Evolutionary conservation across 169 alveolate species (phyloP).

Genomic region (Plasmodium chabaudi): DNA sequence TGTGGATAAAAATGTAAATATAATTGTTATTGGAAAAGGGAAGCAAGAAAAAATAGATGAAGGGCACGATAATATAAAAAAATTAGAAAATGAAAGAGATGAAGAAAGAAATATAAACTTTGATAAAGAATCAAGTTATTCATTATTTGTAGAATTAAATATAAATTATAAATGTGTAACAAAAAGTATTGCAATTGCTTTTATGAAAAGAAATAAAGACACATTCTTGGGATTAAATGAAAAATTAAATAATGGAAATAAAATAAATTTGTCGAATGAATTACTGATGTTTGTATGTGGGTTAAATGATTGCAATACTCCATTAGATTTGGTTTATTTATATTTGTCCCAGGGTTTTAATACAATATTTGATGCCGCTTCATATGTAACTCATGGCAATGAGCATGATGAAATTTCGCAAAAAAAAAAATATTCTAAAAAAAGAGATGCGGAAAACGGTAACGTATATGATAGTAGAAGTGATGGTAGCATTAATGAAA

Average conservation of each 20-base stretch:
- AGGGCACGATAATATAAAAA: constrained; percentile 14
- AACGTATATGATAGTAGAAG: background rate
- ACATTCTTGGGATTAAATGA: constrained; percentile 27
- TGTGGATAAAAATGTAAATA: constrained; percentile 82
- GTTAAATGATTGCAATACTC: constrained; percentile 65
- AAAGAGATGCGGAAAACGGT: constrained; percentile 23
- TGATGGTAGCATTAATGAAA: background rate
- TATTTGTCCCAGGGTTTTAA: constrained; percentile 77
- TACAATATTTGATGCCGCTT: constrained; percentile 77
- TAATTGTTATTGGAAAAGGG: constrained; percentile 86
- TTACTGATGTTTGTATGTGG: constrained; percentile 77
- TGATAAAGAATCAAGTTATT: constrained; percentile 37
- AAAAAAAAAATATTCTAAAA: constrained; percentile 7
- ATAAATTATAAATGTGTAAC: constrained; percentile 74
- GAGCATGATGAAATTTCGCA: constrained; percentile 11
- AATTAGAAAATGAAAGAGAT: constrained; percentile 22
- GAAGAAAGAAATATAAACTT: constrained; percentile 12
- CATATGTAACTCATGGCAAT: constrained; percentile 13
- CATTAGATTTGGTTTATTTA: constrained; percentile 73
- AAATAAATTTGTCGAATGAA: constrained; percentile 57
- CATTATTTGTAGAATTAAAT: constrained; percentile 63
- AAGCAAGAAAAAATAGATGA: constrained; percentile 34
- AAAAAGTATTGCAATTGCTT: constrained; percentile 69
- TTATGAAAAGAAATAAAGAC: constrained; percentile 75
- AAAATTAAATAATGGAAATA: constrained; percentile 39